Base-by-base conservation (phyloP, 2,329 filamentous ascomycete genomes). In the Pseudonectria buxi region DNA sequence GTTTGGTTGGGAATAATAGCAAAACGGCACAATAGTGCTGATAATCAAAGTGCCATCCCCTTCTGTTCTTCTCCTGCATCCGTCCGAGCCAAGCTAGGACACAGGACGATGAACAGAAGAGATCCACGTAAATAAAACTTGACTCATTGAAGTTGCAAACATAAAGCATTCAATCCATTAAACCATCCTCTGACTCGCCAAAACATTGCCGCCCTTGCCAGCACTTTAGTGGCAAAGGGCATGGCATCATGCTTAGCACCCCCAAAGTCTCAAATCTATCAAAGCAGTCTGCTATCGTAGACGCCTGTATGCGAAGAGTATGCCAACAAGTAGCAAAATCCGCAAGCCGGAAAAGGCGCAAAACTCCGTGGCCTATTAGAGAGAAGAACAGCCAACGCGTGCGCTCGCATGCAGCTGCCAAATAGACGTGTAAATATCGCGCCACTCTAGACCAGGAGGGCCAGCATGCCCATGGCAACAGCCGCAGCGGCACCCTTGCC, bases 401-500 rank as follows among this genome's bases (percentile, higher is more conserved):
- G 9, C 18, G 18, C 9, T 22, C 5, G 18, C 18, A 22, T 22
- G 18, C 18, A 22, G 9, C 18, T 22, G 5, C 18, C 18, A 22
- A 22, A 9, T 22, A 9, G 18, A 9, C 18, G 9, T 9, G 9
- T 5, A 22, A 9, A 22, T 22, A 9, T 49, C 16, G 16, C 14
- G 37, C 27, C 35, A 35, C 36, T 46, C 41, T 67, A 75, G 51
- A 76, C 54, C 45, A 74, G 54, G 47, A 69, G 71, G 45, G 72
- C 73, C 42, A 76, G 57, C 29, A 76, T 53, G 36, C 71, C 73
- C 29, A 72, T 54, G 39, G 71, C 74, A 27, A 68, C 63, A 24
- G 64, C 68, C 6, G 68, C 69, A 14, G 55, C 59, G 28, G 62
- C 65, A 31, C 68, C 68, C 39, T 68, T 68, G 48, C 66, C 57